phyloP scores from a whole-genome alignment of 345 rosid genomes.

The Dovyalis caffra region DNA sequence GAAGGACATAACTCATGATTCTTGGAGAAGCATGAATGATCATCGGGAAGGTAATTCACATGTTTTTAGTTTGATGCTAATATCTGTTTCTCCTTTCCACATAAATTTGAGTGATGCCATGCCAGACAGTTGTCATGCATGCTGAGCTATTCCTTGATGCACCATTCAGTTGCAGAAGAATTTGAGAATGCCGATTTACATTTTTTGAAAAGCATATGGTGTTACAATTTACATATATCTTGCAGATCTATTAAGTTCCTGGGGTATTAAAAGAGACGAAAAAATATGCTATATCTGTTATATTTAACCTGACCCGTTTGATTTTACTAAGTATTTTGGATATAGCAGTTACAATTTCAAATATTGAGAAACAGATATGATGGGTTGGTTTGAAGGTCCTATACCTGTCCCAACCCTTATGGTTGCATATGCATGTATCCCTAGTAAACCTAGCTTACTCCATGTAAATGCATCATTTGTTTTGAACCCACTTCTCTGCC shows the following conservation, averaged over 20 bases:
- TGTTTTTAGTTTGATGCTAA: conserved; percentile 12
- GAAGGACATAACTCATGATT: conserved; percentile 12
- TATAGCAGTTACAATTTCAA: not conserved
- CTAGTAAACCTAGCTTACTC: not conserved
- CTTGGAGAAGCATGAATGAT: conserved; percentile 3
- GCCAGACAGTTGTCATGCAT: not conserved
- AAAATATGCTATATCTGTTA: not conserved
- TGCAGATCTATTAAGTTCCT: not conserved
- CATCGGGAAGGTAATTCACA: conserved; percentile 28
- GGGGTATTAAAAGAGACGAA: not conserved
- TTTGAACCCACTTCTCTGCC: not conserved
- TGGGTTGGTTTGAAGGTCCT: not conserved
- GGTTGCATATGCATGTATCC: not conserved
- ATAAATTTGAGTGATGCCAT: not conserved
- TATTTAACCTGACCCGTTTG: not conserved
- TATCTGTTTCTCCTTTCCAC: not conserved
- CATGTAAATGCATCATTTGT: not conserved
- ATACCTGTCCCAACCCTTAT: not conserved
- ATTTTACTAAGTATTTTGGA: too few species aligned
- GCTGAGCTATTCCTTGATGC: too few species aligned
- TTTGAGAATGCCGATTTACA: not conserved
- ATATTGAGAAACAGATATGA: too few species aligned
- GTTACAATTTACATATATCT: not conserved
- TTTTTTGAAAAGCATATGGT: not conserved
- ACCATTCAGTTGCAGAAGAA: too few species aligned